phyloP scores from a whole-genome alignment of 2,329 filamentous ascomycete species.

The Aureobasidium zeae region DNA sequence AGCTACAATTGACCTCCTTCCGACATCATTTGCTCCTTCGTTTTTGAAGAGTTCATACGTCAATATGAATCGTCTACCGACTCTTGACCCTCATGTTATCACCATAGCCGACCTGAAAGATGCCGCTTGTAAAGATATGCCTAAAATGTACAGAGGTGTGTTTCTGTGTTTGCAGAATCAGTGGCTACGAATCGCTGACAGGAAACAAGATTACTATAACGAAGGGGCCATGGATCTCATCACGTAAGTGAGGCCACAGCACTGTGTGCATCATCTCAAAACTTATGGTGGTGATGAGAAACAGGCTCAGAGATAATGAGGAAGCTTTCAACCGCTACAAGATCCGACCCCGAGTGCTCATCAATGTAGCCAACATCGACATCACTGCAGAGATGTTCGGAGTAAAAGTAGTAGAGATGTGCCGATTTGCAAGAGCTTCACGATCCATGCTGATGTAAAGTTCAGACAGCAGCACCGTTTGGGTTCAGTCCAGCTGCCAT shows the following conservation, averaged over 20 bases:
- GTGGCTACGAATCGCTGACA: background rate
- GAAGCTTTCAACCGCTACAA: slow-evolving; percentile 36
- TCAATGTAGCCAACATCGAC: slow-evolving; percentile 24
- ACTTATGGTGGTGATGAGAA: background rate
- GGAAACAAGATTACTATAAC: slow-evolving; percentile 17
- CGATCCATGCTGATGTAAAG: too few species aligned
- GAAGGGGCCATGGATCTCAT: slow-evolving; percentile 18
- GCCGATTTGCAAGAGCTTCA: too few species aligned
- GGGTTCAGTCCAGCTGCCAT: slow-evolving; percentile 42
- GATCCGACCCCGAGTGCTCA: slow-evolving; percentile 24
- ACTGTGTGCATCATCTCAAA: background rate
- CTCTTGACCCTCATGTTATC: slow-evolving; percentile 9
- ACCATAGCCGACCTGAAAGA: slow-evolving; percentile 11
- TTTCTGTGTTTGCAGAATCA: fast-evolving
- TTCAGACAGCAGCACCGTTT: slow-evolving; percentile 29
- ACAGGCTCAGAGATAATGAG: slow-evolving; percentile 31
- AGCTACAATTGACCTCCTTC: too few species aligned
- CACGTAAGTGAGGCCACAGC: slow-evolving; percentile 3
- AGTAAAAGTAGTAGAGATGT: slow-evolving; percentile 11
- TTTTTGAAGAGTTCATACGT: too few species aligned
- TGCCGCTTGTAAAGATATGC: slow-evolving; percentile 5
- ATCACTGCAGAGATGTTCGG: slow-evolving; percentile 36
- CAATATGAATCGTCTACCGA: slow-evolving; percentile 11
- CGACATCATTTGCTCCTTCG: too few species aligned
- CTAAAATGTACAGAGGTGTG: slow-evolving; percentile 6